These are phyloP conservation scores for Thielaviopsis punctulata DNA, from an alignment of 2,329 filamentous ascomycete genomes.

Conservation along the genomic window DNA sequence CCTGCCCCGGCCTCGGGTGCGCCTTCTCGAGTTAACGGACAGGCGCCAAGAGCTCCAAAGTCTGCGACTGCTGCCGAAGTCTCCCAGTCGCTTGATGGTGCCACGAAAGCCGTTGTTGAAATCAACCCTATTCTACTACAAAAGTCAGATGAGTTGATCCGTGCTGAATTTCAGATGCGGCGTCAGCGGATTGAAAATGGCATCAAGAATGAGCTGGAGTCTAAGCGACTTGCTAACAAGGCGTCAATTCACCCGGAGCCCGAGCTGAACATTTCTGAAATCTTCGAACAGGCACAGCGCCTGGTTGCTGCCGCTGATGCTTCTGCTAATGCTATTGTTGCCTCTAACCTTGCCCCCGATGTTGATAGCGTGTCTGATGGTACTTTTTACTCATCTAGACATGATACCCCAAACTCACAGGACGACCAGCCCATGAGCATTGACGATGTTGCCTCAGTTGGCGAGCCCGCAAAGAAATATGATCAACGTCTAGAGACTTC, in stretches of 20 bases:
- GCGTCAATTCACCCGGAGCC: conserved; percentile 17
- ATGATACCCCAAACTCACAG: conserved; percentile 52
- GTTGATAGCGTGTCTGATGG: conserved; percentile 49
- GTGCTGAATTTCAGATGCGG: conserved; percentile 64
- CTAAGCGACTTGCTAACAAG: conserved; percentile 27
- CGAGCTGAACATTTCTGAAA: conserved; percentile 52
- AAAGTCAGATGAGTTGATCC: conserved; percentile 71
- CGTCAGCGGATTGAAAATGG: conserved; percentile 64
- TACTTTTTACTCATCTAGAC: conserved; percentile 89
- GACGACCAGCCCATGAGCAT: conserved; percentile 9
- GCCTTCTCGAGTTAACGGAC: background rate
- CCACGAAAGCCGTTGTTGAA: conserved; percentile 24
- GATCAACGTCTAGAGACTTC: background rate
- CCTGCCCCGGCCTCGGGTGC: background rate
- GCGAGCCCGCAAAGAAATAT: background rate
- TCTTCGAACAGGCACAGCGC: conserved; percentile 52
- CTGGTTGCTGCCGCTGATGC: conserved; percentile 35
- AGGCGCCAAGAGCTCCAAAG: background rate
- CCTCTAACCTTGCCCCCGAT: conserved; percentile 31
- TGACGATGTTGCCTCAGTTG: conserved; percentile 10
- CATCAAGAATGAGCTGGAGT: conserved; percentile 59
- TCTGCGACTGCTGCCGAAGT: background rate
- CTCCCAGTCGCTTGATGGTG: background rate
- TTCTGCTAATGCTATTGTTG: conserved; percentile 15
- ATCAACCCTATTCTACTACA: conserved; percentile 72